A percentile compares a stretch with the other conserved stretches of the same genome.
Evolutionary conservation across 2,329 filamentous ascomycete genomes (phyloP).

Genomic region (Venturia oleaginea): DNA sequence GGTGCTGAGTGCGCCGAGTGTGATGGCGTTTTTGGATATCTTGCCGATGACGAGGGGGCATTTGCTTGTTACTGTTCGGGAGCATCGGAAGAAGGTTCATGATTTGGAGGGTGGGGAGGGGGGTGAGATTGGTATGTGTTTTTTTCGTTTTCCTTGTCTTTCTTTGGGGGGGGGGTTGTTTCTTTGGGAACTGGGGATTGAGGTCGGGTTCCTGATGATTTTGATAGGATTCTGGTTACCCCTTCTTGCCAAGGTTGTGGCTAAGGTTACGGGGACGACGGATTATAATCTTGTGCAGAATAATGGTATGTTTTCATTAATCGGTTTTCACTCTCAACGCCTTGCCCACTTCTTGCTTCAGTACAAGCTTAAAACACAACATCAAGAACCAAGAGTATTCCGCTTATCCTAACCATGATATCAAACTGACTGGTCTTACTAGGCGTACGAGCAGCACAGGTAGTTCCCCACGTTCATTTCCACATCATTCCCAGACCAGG

Average conservation of each 20-base stretch:
- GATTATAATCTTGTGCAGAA: slow-evolving; percentile 99
- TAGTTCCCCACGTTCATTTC: slow-evolving; percentile 89
- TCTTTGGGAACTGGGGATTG: not conserved
- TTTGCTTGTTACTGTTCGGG: slow-evolving; percentile 68
- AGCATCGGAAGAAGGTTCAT: slow-evolving; percentile 68
- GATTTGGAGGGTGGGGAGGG: slow-evolving; percentile 56
- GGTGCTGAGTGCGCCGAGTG: slow-evolving; percentile 65
- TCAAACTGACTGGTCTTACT: not conserved
- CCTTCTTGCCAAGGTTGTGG: slow-evolving; percentile 62
- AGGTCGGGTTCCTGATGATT: not conserved
- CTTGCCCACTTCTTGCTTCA: not conserved
- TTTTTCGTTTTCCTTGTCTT: not conserved
- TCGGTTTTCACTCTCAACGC: not conserved
- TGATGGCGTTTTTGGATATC: slow-evolving; percentile 89
- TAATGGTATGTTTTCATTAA: slow-evolving; percentile 49
- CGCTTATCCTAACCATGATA: not conserved
- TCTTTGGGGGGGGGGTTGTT: not conserved
- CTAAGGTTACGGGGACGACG: slow-evolving; percentile 56
- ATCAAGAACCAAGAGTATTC: not conserved
- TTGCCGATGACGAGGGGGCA: slow-evolving; percentile 79
- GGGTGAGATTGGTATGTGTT: slow-evolving; percentile 11
- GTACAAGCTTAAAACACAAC: not conserved
- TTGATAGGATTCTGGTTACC: slow-evolving; percentile 48
- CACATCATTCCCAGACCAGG: slow-evolving; percentile 79
- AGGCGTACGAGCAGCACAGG: slow-evolving; percentile 78